Conservation (phyloP, 352 stramenopile species). For the Phytophthora capsici region DNA sequence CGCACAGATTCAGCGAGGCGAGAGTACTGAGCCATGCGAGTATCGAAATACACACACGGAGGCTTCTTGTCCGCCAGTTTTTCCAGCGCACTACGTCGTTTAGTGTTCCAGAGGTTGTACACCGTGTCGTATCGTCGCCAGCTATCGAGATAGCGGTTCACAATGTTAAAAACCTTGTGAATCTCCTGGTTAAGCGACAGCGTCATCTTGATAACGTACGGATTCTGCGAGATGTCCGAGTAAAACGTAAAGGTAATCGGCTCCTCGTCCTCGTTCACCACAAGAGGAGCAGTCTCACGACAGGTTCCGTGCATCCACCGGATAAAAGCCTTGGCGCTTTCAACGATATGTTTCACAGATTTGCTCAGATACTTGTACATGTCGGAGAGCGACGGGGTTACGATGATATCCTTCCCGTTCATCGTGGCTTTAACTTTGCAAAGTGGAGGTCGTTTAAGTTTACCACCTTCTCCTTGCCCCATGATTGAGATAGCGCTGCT, state of each 20-base stretch:
- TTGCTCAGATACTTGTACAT: constrained; percentile 97
- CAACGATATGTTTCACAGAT: constrained; percentile 94
- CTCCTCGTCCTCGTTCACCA: constrained; percentile 94
- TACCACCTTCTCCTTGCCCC: constrained; percentile 65
- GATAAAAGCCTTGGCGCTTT: constrained; percentile 94
- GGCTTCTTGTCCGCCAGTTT: constrained; percentile 93
- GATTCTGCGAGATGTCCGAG: constrained; percentile 95
- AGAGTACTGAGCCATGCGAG: constrained; percentile 91
- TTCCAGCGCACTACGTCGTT: constrained; percentile 89
- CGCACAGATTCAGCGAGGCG: constrained; percentile 89
- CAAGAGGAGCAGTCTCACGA: constrained; percentile 86
- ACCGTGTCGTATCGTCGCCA: constrained; percentile 95
- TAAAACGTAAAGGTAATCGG: constrained; percentile 95
- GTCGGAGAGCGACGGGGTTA: constrained; percentile 93
- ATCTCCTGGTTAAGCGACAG: constrained; percentile 94
- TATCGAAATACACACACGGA: constrained; percentile 96
- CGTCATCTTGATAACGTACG: constrained; percentile 96
- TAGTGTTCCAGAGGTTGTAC: constrained; percentile 95
- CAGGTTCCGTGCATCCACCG: constrained; percentile 97
- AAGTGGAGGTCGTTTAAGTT: constrained; percentile 86
- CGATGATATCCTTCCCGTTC: constrained; percentile 95
- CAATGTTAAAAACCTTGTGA: constrained; percentile 94
- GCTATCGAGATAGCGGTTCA: constrained; percentile 94
- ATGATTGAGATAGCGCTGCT: constrained; percentile 52
- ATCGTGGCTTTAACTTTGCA: constrained; percentile 95